Evolutionary conservation across 495 filamentous ascomycete genomes (phyloP).

Genomic region (Penicillium nucicola): DNA sequence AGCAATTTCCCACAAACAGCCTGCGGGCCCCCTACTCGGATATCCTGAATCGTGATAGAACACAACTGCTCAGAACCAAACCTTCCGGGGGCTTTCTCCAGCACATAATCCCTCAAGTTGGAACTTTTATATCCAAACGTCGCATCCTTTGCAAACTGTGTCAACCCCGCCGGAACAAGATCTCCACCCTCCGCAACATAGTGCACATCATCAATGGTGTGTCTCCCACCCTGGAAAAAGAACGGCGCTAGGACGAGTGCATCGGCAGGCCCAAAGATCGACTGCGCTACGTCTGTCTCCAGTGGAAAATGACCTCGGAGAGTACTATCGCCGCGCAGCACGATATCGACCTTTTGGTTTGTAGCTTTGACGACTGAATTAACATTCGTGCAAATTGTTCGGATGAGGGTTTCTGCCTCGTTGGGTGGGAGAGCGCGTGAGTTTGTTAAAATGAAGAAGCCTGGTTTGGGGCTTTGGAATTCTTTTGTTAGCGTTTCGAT

Average conservation of each 20-base stretch:
- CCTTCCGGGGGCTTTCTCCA: constrained; percentile 45
- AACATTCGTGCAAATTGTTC: constrained; percentile 47
- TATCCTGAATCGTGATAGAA: constrained; percentile 45
- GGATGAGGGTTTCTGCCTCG: constrained; percentile 40
- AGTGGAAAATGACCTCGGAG: constrained; percentile 52
- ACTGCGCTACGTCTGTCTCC: constrained; percentile 47
- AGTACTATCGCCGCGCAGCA: constrained; percentile 52
- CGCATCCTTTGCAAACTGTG: constrained; percentile 51
- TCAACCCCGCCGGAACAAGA: constrained; percentile 44
- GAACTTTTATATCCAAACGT: constrained; percentile 53
- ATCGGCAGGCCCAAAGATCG: constrained; percentile 41
- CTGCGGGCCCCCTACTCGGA: constrained; percentile 36
- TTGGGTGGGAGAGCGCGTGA: constrained; percentile 48
- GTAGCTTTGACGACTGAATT: constrained; percentile 34
- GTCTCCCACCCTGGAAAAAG: constrained; percentile 51
- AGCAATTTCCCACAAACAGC: constrained; percentile 39
- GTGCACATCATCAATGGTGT: constrained; percentile 52
- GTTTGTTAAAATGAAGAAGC: constrained; percentile 58
- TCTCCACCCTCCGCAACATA: constrained; percentile 47
- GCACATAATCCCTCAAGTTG: constrained; percentile 46
- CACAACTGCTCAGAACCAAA: constrained; percentile 30
- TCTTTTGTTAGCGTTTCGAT: constrained; percentile 37
- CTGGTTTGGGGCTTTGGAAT: constrained; percentile 30
- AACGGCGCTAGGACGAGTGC: constrained; percentile 50
- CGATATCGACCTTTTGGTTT: constrained; percentile 43